Evolutionary conservation across 2,329 filamentous ascomycete genomes (phyloP), one percentile per base, ranked within the genome.

Genomic region (Gaeumannomyces sp.): DNA sequence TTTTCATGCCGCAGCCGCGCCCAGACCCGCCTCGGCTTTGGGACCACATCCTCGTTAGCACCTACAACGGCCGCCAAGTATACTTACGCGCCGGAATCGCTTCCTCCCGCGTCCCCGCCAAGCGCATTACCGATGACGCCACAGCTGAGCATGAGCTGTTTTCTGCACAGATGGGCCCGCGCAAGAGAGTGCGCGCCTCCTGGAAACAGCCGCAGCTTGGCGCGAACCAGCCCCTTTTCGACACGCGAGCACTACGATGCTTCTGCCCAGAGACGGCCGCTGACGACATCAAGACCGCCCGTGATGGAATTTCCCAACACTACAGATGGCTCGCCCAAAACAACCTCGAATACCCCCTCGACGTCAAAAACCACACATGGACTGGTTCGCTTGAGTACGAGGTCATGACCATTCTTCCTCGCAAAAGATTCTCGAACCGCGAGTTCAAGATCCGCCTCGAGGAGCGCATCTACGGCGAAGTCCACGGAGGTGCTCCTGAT

Each of bases 331-430:
- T 58, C 6, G 31, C 35, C 29, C 4, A 27, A 16, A 19, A 38
- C 27, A 27, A 29, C 31, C 53, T 63, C 19, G 28, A 53, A 29
- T 33, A 38, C 33, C 62, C 62, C 2, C 29, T 58, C 27, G 50
- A 58, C 14, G 29, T 58, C 29, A 33, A 35, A 31, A 33, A 63
- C 33, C 62, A 63, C 56, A 63, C 62, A 13, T 63, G 62, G 62
- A 33, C 56, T 25, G 62, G 62, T 31, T 58, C 50, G 10, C 28
- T 59, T 7, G 62, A 63, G 4, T 38, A 38, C 5, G 50, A 58
- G 13, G 27, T 35, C 5, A 63, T 63, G 62, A 59, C 25, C 28
- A 59, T 63, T 14, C 35, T 60, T 16, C 62, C 62, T 19, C 62
- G 62, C 19, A 64, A 64, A n/a, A 28, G 62, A 14, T 25, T 19